These are phyloP conservation scores for Mycosarcoma maydis DNA, from an alignment of 1,284 basidiomycete species.

Conservation along the genomic window DNA sequence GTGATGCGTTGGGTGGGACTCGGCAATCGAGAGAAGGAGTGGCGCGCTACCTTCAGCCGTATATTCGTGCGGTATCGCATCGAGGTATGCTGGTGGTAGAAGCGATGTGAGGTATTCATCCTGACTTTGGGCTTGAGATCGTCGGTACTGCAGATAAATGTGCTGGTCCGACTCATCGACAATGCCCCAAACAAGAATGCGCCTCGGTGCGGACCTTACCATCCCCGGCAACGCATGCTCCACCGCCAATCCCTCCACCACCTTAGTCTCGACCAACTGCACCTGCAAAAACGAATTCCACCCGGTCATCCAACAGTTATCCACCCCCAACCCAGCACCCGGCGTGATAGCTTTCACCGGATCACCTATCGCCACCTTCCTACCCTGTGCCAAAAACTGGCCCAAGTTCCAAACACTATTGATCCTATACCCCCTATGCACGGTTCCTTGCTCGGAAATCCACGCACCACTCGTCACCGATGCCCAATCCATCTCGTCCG, in stretches of 20 bases:
- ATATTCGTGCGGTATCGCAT: too few species aligned
- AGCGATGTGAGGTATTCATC: slow-evolving; percentile 13
- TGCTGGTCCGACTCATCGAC: slow-evolving; percentile 30
- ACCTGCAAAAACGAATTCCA: slow-evolving; percentile 38
- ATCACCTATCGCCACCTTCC: slow-evolving; percentile 39
- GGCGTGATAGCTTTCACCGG: slow-evolving; percentile 45
- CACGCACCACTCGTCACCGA: slow-evolving; percentile 30
- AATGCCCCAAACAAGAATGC: slow-evolving; percentile 29
- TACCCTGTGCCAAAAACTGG: slow-evolving; percentile 29
- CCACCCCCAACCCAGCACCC: slow-evolving; percentile 15
- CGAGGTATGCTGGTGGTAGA: slow-evolving; percentile 10
- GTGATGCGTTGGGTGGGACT: too few species aligned
- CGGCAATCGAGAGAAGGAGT: too few species aligned
- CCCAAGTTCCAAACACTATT: slow-evolving; percentile 44
- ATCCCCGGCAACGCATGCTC: slow-evolving; percentile 43
- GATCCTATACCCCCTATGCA: slow-evolving; percentile 31
- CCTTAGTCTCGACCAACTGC: slow-evolving; percentile 22
- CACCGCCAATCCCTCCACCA: slow-evolving; percentile 32
- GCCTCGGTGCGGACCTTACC: slow-evolving; percentile 22
- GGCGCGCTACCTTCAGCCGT: too few species aligned
- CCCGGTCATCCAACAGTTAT: slow-evolving; percentile 42
- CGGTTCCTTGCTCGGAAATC: slow-evolving; percentile 28
- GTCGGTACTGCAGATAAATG: slow-evolving; percentile 26
- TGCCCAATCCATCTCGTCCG: slow-evolving; percentile 31
- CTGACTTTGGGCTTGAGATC: slow-evolving; percentile 2